phyloP scores from a whole-genome alignment of 345 rosid genomes.

The Aquilaria malaccensis region DNA sequence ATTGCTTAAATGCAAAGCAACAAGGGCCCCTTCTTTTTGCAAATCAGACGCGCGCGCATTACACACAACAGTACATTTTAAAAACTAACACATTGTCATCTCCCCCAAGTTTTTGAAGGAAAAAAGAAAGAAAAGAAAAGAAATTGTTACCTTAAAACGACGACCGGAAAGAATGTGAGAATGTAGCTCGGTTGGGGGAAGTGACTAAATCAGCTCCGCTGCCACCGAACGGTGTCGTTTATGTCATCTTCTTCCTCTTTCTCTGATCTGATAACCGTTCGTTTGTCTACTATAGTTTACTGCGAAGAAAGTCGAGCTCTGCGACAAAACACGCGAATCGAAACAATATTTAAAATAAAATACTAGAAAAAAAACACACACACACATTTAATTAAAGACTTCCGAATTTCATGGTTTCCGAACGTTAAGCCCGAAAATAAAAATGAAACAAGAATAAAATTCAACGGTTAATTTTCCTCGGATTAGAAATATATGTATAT shows the following conservation, averaged over 20 bases:
- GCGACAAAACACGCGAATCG: constrained; percentile 13
- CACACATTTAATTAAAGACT: constrained; percentile 8
- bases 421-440: constrained; percentile 15
- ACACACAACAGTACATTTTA: neutral
- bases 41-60: neutral
- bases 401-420: constrained; percentile 15
- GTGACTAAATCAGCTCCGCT: neutral
- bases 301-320: constrained; percentile 21
- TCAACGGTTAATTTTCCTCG: neutral
- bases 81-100: neutral
- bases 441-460: constrained; percentile 8
- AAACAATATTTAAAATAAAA: neutral
- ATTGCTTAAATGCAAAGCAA: constrained; percentile 59
- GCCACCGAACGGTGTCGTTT: constrained; percentile 14
- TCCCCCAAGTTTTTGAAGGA: neutral
- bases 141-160: constrained; percentile 4
- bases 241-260: neutral
- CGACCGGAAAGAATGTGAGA: constrained; percentile 8
- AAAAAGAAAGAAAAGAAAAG: neutral
- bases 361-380: constrained; percentile 3
- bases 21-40: neutral
- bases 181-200: constrained; percentile 17
- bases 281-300: neutral
- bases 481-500: neutral
- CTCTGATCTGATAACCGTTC: constrained; percentile 22